Conservation (phyloP, 805 yeast genomes). For the Schwanniomyces pseudopolymorphus region DNA sequence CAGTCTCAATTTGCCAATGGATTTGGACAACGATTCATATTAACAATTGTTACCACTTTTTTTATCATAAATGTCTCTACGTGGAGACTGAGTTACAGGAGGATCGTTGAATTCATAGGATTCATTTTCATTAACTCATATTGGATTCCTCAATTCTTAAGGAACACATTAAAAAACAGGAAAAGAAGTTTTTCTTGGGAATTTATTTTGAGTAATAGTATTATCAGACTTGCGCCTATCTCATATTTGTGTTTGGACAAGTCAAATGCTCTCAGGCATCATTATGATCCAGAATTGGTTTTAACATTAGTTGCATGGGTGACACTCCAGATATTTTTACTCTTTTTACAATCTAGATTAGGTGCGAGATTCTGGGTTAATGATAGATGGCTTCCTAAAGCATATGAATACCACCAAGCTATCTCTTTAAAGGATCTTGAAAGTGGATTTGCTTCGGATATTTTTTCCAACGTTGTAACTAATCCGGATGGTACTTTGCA, state of each 20-base stretch:
- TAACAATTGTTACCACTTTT: constrained; percentile 43
- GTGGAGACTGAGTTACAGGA: constrained; percentile 63
- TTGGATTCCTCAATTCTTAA: constrained; percentile 86
- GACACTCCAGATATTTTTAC: constrained; percentile 52
- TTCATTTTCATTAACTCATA: constrained; percentile 60
- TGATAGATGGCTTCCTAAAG: constrained; percentile 68
- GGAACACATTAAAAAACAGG: constrained; percentile 73
- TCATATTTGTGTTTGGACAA: constrained; percentile 54
- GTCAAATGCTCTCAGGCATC: constrained; percentile 70
- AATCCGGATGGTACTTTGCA: constrained; percentile 22
- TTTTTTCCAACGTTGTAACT: constrained; percentile 35
- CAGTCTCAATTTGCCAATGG: constrained; percentile 23
- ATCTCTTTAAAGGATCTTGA: constrained; percentile 61
- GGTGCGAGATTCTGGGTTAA: constrained; percentile 88
- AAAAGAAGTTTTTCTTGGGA: constrained; percentile 66
- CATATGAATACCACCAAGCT: constrained; percentile 80
- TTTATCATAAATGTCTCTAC: constrained; percentile 53
- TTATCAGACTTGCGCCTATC: constrained; percentile 64
- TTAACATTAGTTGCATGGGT: constrained; percentile 54
- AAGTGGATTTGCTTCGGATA: constrained; percentile 56
- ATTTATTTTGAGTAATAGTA: constrained; percentile 68
- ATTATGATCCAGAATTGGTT: constrained; percentile 54
- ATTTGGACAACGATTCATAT: constrained; percentile 25
- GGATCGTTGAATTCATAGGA: constrained; percentile 55
- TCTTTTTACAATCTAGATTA: constrained; percentile 61